Evolutionary conservation across 2,329 filamentous ascomycete genomes (phyloP), one percentile per base, ranked within the genome.

Genomic region (Fusarium hostae): DNA sequence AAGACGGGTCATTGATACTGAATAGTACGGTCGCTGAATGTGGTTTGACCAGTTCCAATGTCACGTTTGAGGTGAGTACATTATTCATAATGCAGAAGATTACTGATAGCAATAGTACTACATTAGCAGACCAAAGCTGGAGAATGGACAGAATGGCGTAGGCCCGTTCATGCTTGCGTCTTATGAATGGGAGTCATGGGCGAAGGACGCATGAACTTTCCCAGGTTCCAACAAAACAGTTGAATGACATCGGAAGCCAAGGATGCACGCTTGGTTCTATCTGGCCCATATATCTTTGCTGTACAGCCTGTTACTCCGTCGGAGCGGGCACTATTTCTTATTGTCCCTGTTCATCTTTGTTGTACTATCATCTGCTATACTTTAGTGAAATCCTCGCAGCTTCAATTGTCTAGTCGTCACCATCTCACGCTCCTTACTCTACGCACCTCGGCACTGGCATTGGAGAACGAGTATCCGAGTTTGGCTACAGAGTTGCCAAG

Each of bases 11-110:
- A 0, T 58, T 86, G 32, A 80, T 81, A 58, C 85, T 83, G 70
- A 83, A 85, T 47, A 82, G 84, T 1, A 88, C 86, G 0, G 86
- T 87, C 1, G 75, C 80, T 24, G 86, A 87, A 9, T 70, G 68
- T 4, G 85, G 86, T n/a, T 84, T 83, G 59, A 72, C 87, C 54
- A 82, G 80, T 65, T 81, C 82, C 1, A 80, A 84, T 60, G 86
- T 82, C 5, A 81, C 79, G 5, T 88, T 85, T 65, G 82, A 86
- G 70, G 85, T 86, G 72, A 78, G 82, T 59, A 32, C 4, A 13
- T 9, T 5, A 3, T 10, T 18, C 5, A 2, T 1, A 6, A 10
- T 3, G 15, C 6, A 1, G 11, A 13, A 6, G 4, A 4, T 1
- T 4, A 24, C 35, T 59, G 28, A 68, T 4, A 9, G 4, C 1